Evolutionary conservation across 2,329 filamentous ascomycete species (phyloP).

Genomic region (Diaporthe caulivora): DNA sequence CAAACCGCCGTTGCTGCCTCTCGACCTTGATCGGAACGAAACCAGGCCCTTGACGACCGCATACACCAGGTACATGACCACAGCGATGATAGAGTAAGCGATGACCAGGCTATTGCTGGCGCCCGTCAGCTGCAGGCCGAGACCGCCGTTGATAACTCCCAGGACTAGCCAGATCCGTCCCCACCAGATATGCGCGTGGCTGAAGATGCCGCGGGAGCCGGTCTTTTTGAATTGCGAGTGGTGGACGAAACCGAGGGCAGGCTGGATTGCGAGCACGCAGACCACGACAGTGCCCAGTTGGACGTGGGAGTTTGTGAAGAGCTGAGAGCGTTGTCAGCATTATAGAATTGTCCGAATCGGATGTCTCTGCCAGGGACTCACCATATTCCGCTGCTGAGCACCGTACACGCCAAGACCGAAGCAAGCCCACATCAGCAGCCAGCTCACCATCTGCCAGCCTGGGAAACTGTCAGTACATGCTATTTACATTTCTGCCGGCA

Average conservation of each 20-base stretch:
- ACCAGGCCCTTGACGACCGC: slow-evolving; percentile 47
- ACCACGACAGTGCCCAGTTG: slow-evolving; percentile 68
- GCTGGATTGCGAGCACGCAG: slow-evolving; percentile 68
- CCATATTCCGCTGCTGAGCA: slow-evolving; percentile 55
- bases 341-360: neutral
- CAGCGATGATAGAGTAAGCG: slow-evolving; percentile 69
- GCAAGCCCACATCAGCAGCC: slow-evolving; percentile 70
- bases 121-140: slow-evolving; percentile 66
- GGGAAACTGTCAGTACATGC: neutral
- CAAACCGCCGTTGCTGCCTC: neutral
- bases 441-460: slow-evolving; percentile 63
- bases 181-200: slow-evolving; percentile 72
- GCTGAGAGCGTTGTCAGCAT: slow-evolving; percentile 51
- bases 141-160: slow-evolving; percentile 73
- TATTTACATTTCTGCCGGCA: neutral
- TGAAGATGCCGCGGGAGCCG: slow-evolving; percentile 62
- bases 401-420: slow-evolving; percentile 68
- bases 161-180: slow-evolving; percentile 69
- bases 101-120: slow-evolving; percentile 58
- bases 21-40: slow-evolving; percentile 20
- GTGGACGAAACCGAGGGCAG: slow-evolving; percentile 68
- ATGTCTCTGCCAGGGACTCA: slow-evolving; percentile 44
- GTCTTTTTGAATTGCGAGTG: slow-evolving; percentile 65
- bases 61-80: slow-evolving; percentile 61
- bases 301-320: slow-evolving; percentile 66